Percentiles rank a stretch among this genome's conserved stretches.
Evolutionary conservation across 257 asterid genomes (phyloP).

Genomic region (Solanum sitiens): DNA sequence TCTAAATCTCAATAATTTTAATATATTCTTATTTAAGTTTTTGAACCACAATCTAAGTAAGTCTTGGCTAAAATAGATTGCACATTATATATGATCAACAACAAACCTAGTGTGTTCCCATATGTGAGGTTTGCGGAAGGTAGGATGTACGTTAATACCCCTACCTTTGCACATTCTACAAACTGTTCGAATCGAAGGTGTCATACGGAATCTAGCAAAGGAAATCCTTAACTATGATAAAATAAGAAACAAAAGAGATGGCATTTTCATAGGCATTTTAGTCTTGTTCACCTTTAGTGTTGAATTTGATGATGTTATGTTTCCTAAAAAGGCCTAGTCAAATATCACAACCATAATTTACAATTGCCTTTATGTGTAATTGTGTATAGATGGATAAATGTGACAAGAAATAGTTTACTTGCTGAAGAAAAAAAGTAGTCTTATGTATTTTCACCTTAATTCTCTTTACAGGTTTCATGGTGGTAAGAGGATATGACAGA

Average conservation of each 20-base stretch:
- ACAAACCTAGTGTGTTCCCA: neutral
- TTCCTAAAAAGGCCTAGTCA: neutral
- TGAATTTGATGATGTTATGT: neutral
- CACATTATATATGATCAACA: neutral
- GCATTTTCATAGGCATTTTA: neutral
- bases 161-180: neutral
- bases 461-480: neutral
- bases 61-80: neutral
- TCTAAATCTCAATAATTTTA: neutral
- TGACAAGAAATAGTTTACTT: neutral
- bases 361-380: neutral
- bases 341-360: neutral
- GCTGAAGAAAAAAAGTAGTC: neutral
- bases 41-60: neutral
- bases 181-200: neutral
- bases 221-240: neutral
- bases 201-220: neutral
- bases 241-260: neutral
- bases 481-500: slow-evolving; percentile 9
- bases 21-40: no score
- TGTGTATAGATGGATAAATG: neutral
- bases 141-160: neutral
- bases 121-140: neutral
- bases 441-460: neutral
- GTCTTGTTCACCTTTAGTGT: neutral